Evolutionary conservation across 2,329 filamentous ascomycete species (phyloP).

Genomic region (Trichophyton simii): DNA sequence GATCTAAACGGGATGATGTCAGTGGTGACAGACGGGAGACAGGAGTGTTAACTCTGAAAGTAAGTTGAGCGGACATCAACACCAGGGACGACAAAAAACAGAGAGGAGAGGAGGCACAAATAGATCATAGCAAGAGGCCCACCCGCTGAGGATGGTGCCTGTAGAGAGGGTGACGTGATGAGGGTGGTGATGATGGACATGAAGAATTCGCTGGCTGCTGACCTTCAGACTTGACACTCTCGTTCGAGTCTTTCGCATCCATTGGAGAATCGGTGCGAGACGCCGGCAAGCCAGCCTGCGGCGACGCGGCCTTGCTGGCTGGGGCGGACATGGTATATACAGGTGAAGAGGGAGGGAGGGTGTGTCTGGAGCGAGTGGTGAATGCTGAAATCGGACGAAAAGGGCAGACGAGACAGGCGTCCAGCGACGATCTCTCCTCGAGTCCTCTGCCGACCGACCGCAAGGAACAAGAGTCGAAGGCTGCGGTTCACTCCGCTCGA

Average conservation of each 20-base stretch:
- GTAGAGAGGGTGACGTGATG: not conserved
- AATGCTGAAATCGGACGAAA: conserved; percentile 8
- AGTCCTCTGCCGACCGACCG: conserved; percentile 7
- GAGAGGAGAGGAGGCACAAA: not conserved
- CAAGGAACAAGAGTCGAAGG: not conserved
- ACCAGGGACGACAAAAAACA: not conserved
- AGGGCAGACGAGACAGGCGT: not conserved
- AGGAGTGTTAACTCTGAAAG: not conserved
- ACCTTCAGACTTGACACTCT: conserved; percentile 29
- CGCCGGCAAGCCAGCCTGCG: conserved; percentile 19
- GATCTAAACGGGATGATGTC: conserved; percentile 10
- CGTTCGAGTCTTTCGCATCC: conserved; percentile 30
- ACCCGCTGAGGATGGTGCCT: not conserved
- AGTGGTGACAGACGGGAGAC: not conserved
- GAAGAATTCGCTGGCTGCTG: conserved; percentile 10
- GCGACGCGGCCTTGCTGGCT: conserved; percentile 27
- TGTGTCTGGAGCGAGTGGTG: conserved; percentile 9
- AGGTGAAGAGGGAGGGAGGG: not conserved
- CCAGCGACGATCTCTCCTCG: conserved; percentile 7
- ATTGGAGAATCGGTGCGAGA: conserved; percentile 30
- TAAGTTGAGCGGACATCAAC: not conserved
- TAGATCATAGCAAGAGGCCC: not conserved
- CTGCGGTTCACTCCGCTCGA: conserved; percentile 13
- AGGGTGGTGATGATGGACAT: too few species aligned
- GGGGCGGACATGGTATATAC: conserved; percentile 27